Evolutionary conservation across 805 yeast species (phyloP).

Genomic region (Candida ortonii): DNA sequence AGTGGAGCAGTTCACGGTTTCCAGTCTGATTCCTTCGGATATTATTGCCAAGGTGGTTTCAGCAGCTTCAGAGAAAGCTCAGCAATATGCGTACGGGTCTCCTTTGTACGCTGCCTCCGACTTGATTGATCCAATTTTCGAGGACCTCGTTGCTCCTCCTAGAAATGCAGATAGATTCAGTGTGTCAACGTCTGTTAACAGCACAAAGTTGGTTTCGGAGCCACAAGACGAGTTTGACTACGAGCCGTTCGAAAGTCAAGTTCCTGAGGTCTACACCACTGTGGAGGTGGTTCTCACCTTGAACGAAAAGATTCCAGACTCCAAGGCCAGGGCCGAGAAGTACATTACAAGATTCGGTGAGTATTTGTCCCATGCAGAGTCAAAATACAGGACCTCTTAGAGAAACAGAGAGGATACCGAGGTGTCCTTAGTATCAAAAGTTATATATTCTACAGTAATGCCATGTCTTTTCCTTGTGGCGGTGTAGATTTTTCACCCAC

Average conservation of each 20-base stretch:
- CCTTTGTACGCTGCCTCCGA: conserved; percentile 40
- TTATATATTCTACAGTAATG: no score
- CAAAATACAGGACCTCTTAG: conserved; percentile 12
- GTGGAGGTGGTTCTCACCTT: conserved; percentile 36
- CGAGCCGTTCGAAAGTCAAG: conserved; percentile 21
- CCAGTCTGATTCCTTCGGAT: conserved; percentile 30
- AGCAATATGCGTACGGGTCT: conserved; percentile 39
- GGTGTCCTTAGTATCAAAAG: no score
- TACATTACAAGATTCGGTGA: conserved; percentile 27
- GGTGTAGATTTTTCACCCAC: no score
- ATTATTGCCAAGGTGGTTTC: conserved; percentile 36
- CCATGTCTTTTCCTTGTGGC: no score
- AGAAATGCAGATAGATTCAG: conserved; percentile 42
- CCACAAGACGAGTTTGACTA: conserved; percentile 26
- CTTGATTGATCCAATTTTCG: conserved; percentile 58
- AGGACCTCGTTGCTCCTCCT: conserved; percentile 50
- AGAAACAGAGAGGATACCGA: no score
- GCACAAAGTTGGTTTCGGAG: conserved; percentile 14
- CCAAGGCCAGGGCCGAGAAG: conserved; percentile 45
- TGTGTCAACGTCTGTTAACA: conserved; percentile 30
- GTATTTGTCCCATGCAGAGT: conserved; percentile 21
- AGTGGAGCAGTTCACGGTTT: conserved; percentile 30
- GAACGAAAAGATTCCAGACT: conserved; percentile 41
- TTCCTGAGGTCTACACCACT: conserved; percentile 25
- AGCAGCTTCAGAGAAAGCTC: conserved; percentile 45